Evolutionary conservation across 306 rosid species (phyloP).

Genomic region (Vigna reflexopilosa): DNA sequence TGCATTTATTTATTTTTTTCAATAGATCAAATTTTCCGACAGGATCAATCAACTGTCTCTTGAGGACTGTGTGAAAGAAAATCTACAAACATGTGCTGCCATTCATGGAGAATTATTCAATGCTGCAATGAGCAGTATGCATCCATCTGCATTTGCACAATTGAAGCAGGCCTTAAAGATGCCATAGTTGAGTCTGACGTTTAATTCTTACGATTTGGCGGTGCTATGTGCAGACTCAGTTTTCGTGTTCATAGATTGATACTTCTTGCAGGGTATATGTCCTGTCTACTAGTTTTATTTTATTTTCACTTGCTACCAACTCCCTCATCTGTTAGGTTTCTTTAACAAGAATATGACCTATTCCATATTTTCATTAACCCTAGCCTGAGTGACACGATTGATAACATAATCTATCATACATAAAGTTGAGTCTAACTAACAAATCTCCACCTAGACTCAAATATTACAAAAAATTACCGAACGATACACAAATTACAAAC

Average conservation of each 20-base stretch:
- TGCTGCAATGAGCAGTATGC: constrained; percentile 81
- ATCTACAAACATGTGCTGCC: constrained; percentile 87
- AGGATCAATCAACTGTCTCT: constrained; percentile 83
- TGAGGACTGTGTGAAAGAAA: constrained; percentile 84
- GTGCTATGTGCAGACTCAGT: constrained; percentile 39
- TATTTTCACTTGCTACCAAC: neutral
- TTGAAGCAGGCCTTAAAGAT: constrained; percentile 90
- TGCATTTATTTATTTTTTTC: constrained; percentile 40
- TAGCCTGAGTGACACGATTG: neutral
- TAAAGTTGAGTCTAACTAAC: no score
- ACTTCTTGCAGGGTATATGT: constrained; percentile 57
- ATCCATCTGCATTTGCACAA: constrained; percentile 83
- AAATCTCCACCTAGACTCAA: no score
- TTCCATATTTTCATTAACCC: constrained; percentile 22
- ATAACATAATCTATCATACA: neutral
- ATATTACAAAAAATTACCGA: no score
- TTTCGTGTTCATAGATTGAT: constrained; percentile 50
- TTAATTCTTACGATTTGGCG: constrained; percentile 35
- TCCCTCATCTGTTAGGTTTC: neutral
- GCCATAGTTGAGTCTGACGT: constrained; percentile 54
- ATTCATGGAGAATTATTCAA: constrained; percentile 95
- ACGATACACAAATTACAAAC: no score
- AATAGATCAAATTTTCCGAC: constrained; percentile 83
- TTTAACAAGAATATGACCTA: neutral
- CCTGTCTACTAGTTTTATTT: neutral